phyloP scores from a whole-genome alignment of 805 yeast genomes.

The Dipodascopsis uninucleata region DNA sequence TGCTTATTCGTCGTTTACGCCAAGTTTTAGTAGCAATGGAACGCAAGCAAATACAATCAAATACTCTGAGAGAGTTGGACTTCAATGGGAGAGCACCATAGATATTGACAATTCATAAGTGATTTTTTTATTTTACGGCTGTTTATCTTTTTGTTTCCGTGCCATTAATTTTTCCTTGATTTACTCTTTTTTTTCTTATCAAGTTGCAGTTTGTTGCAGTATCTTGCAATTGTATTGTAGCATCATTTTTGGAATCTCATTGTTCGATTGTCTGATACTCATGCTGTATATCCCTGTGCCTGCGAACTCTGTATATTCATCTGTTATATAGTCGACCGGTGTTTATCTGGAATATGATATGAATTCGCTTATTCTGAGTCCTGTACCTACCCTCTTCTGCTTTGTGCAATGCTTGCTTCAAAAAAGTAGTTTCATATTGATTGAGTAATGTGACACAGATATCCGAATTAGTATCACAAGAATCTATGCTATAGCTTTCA shows the following conservation, averaged over 20 bases:
- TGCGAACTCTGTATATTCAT: no score
- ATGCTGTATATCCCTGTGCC: no score
- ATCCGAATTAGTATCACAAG: no score
- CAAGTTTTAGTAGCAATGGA: constrained; percentile 14
- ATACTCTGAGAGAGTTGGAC: constrained; percentile 11
- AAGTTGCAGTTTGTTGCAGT: background rate
- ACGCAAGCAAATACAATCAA: constrained; percentile 12
- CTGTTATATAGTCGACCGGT: no score
- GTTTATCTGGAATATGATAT: no score
- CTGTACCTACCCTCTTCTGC: no score
- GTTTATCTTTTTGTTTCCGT: background rate
- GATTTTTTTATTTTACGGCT: background rate
- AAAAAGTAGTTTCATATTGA: no score
- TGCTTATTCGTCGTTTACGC: constrained; percentile 2
- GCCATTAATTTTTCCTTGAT: no score
- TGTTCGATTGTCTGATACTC: background rate
- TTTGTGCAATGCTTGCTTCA: no score
- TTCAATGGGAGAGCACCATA: constrained; percentile 27
- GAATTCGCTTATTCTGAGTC: no score
- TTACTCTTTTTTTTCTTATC: background rate
- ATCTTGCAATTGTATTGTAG: background rate
- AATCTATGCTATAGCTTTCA: no score
- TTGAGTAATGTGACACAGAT: no score
- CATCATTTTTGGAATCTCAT: background rate
- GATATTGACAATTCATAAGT: constrained; percentile 14